Evolutionary conservation across 805 yeast genomes (phyloP).

Genomic region (Saturnispora quitensis): DNA sequence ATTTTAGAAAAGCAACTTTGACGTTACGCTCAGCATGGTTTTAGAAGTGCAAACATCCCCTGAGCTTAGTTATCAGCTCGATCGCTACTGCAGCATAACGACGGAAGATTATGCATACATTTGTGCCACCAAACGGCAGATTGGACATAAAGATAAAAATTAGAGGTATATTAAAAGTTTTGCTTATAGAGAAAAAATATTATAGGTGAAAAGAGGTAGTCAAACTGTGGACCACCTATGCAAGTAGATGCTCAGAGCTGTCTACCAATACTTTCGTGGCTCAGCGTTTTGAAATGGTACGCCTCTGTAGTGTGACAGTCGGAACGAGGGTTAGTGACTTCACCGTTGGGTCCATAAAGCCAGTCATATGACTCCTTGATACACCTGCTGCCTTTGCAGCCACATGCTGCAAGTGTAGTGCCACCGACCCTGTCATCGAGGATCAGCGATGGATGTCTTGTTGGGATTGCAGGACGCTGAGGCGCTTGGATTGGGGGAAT

Average conservation of each 20-base stretch:
- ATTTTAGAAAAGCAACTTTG: not conserved
- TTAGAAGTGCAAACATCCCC: not conserved
- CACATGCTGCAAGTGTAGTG: slow-evolving; percentile 22
- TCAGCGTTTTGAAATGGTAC: slow-evolving; percentile 21
- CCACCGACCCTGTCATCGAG: slow-evolving; percentile 24
- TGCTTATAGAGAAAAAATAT: not conserved
- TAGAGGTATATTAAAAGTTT: not conserved
- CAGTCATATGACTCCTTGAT: slow-evolving; percentile 28
- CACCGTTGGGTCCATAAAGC: slow-evolving; percentile 30
- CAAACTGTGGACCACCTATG: not conserved
- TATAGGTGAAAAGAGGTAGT: not conserved
- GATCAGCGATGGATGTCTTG: slow-evolving; percentile 29
- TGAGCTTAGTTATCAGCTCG: too few species aligned
- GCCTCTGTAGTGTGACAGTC: slow-evolving; percentile 25
- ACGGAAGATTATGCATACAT: too few species aligned
- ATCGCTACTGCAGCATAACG: too few species aligned
- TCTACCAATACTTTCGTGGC: slow-evolving; percentile 19
- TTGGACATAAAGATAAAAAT: too few species aligned
- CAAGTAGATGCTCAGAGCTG: slow-evolving; percentile 4
- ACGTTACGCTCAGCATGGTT: not conserved
- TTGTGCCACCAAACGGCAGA: too few species aligned
- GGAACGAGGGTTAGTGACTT: slow-evolving; percentile 17
- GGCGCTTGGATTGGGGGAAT: slow-evolving; percentile 21
- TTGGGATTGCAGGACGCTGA: slow-evolving; percentile 24
- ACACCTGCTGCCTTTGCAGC: slow-evolving; percentile 28